Conservation (phyloP, 192 early-diverging fungal species). For the Entophlyctis luteolus region DNA sequence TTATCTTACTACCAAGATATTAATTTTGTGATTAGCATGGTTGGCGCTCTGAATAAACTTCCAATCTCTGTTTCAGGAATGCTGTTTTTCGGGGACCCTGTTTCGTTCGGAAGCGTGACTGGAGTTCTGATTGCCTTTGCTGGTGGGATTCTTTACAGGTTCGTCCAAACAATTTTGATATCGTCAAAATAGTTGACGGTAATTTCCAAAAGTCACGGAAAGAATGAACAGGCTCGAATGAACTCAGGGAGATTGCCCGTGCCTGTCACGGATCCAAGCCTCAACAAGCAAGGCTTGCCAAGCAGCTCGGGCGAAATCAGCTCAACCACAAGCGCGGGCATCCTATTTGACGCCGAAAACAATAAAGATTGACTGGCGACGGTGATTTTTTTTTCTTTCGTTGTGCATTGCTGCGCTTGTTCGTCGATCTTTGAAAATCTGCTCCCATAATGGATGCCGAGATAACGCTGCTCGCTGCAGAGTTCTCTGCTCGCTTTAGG, state of each 20-base stretch:
- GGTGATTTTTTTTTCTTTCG: too few relatives aligned
- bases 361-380: too few relatives aligned
- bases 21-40: constrained; percentile 66
- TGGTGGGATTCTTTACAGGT: constrained; percentile 5
- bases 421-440: too few relatives aligned
- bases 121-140: constrained; percentile 70
- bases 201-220: too few relatives aligned
- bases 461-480: not conserved
- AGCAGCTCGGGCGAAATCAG: too few relatives aligned
- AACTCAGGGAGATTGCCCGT: not conserved
- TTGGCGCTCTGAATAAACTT: constrained; percentile 96
- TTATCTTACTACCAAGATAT: too few relatives aligned
- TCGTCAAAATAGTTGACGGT: too few relatives aligned
- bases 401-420: too few relatives aligned
- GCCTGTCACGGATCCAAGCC: not conserved
- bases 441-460: too few relatives aligned
- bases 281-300: constrained; percentile 14
- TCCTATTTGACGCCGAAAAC: too few relatives aligned
- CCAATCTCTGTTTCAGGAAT: constrained; percentile 94
- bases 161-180: too few relatives aligned
- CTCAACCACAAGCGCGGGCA: too few relatives aligned
- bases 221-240: not conserved
- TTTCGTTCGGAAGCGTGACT: constrained; percentile 74
- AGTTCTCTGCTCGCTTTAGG: not conserved
- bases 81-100: constrained; percentile 83